Base-by-base conservation (phyloP, 1,284 basidiomycete species). In the Phellopilus nigrolimitatus region DNA sequence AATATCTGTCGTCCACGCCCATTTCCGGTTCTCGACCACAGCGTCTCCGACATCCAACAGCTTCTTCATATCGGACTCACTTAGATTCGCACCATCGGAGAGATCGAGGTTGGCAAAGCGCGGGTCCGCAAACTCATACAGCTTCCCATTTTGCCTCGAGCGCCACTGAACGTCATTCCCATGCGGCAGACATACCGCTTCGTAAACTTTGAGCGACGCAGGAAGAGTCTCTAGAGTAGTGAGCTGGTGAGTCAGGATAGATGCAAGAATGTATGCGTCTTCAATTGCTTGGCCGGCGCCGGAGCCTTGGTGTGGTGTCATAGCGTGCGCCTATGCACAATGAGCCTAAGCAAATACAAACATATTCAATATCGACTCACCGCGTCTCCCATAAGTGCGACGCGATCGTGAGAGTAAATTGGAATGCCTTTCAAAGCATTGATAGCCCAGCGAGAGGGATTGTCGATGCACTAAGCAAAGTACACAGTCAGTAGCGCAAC, bases 221-320 rank as follows among this genome's bases (percentile, higher is more conserved):
- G 60, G 41, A 3, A 69, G 51, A 12, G 49, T 46, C 2, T 17
- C 6, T 9, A 30, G 24, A 1, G 59, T 64, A 6, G 64, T 63
- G 7, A 57, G 22, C 1, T 57, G 59, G 51, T 68, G 62, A 0
- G 66, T 62, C 5, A 70, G 62, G 12, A 70, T 58, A 2, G 63
- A 62, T 1, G 66, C 64, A 10, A 71, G 63, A 24, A 70, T 59
- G 56, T 63, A 67, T 5, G 62, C 68, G 48, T 72, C 69, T 34
- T 58, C 57, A 44, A 58, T 47, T 7, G 55, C 57, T 17, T 54
- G 52, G 13, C 55, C 55, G n/a, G 48, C 57, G 4, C 57, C 57
- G 12, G 56, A 49, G 13, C 56, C 57, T 47, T 53, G 54, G 41
- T 56, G 46, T 19, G 56, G 56, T 4, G 53, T 55, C 56, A 56